Conservation (phyloP, 2,329 filamentous ascomycete species). For the Alternaria incomplexa region DNA sequence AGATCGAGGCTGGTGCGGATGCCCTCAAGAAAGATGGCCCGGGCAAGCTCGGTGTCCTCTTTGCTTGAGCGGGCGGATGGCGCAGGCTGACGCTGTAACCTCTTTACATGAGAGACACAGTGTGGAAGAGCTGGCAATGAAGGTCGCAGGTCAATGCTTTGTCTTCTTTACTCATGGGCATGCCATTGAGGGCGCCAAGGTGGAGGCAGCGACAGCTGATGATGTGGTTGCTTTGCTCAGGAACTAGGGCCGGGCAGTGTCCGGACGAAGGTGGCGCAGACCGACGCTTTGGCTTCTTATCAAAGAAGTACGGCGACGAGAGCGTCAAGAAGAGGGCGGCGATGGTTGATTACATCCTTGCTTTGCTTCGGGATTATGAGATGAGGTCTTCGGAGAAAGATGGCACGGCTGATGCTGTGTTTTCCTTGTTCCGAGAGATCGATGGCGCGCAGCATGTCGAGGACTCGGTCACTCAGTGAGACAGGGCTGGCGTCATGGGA, state of each 20-base stretch:
- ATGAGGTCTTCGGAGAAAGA: not conserved
- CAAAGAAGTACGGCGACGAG: not conserved
- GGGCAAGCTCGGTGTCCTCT: too few relatives aligned
- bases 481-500: not conserved
- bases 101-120: not conserved
- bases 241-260: not conserved
- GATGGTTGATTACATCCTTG: not conserved
- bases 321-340: not conserved
- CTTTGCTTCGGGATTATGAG: not conserved
- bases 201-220: not conserved
- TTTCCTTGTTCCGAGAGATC: not conserved
- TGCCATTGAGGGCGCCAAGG: not conserved
- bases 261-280: not conserved
- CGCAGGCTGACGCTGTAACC: not conserved
- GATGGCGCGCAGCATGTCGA: not conserved
- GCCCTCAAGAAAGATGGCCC: not conserved
- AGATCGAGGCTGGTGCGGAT: not conserved
- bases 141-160: not conserved
- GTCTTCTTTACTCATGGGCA: not conserved
- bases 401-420: not conserved
- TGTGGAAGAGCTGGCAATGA: not conserved
- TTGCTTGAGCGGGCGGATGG: too few relatives aligned
- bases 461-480: not conserved
- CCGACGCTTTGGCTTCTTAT: not conserved
- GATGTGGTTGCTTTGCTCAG: not conserved